These are phyloP conservation scores for Citrus hindsii DNA, from an alignment of 345 rosid species.

Conservation along the genomic window DNA sequence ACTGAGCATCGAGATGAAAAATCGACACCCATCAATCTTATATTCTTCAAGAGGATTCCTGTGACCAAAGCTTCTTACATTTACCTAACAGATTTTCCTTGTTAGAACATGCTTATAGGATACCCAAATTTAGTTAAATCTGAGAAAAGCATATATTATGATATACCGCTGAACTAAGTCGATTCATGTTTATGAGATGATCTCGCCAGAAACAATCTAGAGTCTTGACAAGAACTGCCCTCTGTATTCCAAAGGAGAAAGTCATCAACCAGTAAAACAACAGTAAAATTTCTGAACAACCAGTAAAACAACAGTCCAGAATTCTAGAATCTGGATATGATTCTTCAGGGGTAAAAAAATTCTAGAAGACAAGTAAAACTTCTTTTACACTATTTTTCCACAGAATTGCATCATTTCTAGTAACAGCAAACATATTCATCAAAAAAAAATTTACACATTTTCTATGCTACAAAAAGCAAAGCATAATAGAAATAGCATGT, in stretches of 20 bases:
- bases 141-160: neutral
- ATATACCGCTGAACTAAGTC: slow-evolving; percentile 88
- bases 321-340: neutral
- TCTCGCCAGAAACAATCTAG: slow-evolving; percentile 93
- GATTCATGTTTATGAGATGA: slow-evolving; percentile 91
- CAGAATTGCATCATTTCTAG: neutral
- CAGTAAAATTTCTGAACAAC: neutral
- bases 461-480: neutral
- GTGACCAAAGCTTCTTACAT: slow-evolving; percentile 92
- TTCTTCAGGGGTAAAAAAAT: neutral
- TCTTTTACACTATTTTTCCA: neutral
- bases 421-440: neutral
- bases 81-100: slow-evolving; percentile 48
- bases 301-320: neutral
- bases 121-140: neutral
- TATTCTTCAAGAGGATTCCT: slow-evolving; percentile 98
- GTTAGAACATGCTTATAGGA: slow-evolving; percentile 19
- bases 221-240: slow-evolving; percentile 85
- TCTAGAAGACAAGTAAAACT: neutral
- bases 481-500: neutral
- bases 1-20: slow-evolving; percentile 94
- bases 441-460: neutral
- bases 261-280: neutral
- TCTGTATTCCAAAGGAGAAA: slow-evolving; percentile 34
- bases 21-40: slow-evolving; percentile 91